Percentiles rank a stretch among this genome's conserved stretches.
phyloP scores from a whole-genome alignment of 805 yeast species.

The Clavispora santaluciae region DNA sequence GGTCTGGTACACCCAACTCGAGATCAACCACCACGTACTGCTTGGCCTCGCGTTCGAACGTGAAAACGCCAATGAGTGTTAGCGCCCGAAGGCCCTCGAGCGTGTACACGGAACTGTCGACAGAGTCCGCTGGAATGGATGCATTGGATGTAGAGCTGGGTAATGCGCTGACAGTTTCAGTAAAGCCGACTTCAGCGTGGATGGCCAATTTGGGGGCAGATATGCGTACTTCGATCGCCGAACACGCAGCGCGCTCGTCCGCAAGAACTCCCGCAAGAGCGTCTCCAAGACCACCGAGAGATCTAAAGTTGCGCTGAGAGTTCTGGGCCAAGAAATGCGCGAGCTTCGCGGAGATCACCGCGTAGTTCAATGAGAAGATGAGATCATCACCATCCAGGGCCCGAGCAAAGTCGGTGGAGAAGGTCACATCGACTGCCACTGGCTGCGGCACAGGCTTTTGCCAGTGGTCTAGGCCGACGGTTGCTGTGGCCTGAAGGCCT shows the following conservation, averaged over 20 bases:
- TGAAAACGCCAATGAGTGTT: constrained; percentile 89
- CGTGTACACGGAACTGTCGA: constrained; percentile 13
- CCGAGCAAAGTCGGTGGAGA: constrained; percentile 60
- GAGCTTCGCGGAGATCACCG: constrained; percentile 70
- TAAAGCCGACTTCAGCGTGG: constrained; percentile 35
- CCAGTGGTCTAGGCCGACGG: constrained; percentile 76
- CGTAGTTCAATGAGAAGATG: constrained; percentile 80
- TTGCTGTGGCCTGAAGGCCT: constrained; percentile 56
- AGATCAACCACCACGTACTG: constrained; percentile 65
- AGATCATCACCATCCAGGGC: constrained; percentile 84
- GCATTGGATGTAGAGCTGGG: no score
- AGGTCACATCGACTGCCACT: constrained; percentile 51
- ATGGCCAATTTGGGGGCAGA: constrained; percentile 53
- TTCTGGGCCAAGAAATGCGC: constrained; percentile 44
- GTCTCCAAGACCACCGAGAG: constrained; percentile 45
- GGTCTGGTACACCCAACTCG: constrained; percentile 32
- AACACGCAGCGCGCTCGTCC: constrained; percentile 43
- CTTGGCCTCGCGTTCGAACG: constrained; percentile 76
- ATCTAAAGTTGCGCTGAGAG: constrained; percentile 35
- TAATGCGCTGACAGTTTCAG: no score
- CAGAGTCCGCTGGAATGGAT: not conserved
- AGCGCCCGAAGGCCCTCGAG: constrained; percentile 54
- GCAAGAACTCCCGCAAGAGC: constrained; percentile 41
- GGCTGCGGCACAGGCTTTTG: constrained; percentile 63
- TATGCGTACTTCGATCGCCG: constrained; percentile 35